Conservation (phyloP, 148 eudicot genomes). For the Drosera capensis region DNA sequence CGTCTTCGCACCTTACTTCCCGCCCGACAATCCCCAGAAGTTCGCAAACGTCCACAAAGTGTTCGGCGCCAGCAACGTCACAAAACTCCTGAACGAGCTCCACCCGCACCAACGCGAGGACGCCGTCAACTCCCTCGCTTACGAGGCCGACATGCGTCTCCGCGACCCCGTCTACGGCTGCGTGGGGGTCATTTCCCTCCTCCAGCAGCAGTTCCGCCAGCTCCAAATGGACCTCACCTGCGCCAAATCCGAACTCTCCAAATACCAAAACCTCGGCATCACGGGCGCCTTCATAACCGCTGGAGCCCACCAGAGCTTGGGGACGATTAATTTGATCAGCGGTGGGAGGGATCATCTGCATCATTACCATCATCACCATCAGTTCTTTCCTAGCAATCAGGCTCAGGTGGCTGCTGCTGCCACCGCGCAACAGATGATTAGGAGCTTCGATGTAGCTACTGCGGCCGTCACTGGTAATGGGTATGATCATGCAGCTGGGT, state of each 20-base stretch:
- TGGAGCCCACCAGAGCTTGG: slow-evolving; percentile 19
- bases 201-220: slow-evolving; percentile 81
- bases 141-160: slow-evolving; percentile 83
- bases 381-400: slow-evolving; percentile 38
- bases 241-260: slow-evolving; percentile 68
- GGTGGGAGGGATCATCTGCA: slow-evolving; percentile 12
- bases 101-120: slow-evolving; percentile 83
- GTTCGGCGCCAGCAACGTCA: slow-evolving; percentile 80
- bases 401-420: too few relatives aligned
- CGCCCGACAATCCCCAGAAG: slow-evolving; percentile 80
- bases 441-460: slow-evolving; percentile 31
- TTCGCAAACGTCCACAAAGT: slow-evolving; percentile 78
- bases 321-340: slow-evolving; percentile 15
- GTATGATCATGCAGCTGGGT: slow-evolving; percentile 19
- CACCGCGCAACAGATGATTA: slow-evolving; percentile 18
- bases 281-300: slow-evolving; percentile 14
- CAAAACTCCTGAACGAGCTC: slow-evolving; percentile 64
- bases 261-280: slow-evolving; percentile 35
- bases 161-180: slow-evolving; percentile 87
- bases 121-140: slow-evolving; percentile 74
- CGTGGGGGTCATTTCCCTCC: slow-evolving; percentile 71
- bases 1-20: slow-evolving; percentile 75
- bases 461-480: neutral
- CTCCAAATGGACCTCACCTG: slow-evolving; percentile 58
- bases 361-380: slow-evolving; percentile 46